Base-by-base conservation (phyloP, 495 filamentous ascomycete species). In the Neurospora hispaniola region DNA sequence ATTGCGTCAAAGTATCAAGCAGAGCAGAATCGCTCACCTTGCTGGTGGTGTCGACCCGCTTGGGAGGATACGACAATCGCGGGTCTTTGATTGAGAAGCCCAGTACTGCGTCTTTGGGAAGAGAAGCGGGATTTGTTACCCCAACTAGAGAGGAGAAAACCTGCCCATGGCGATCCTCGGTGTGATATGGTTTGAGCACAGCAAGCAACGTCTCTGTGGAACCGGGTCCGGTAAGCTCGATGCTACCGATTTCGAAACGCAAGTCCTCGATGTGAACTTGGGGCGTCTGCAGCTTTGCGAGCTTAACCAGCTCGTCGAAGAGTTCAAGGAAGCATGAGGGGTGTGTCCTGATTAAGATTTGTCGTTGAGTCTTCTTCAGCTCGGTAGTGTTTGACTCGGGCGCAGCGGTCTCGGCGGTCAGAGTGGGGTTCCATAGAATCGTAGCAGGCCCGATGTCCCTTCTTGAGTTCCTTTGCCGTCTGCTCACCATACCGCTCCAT, bases 191-290 rank as follows among this genome's bases (percentile, higher is more conserved):
- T 69, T 87, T 85, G 70, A 99, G 85, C 20, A 91, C 84, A 8
- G 90, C 87, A 31, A 94, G 83, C 3, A 99, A 82, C 4, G 93
- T 86, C 80, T 98, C 94, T 4, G 92, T 94, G 8, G 93, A 92
- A 3, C 87, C 92, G 1, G 96, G 94, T 0, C 96, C 96, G 0
- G 88, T 90, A 71, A 98, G 83, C 74, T 97, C 92, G 70, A 98
- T 95, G 78, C 94, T 97, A 62, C 96, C 96, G 79, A 99, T 91
- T 76, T 98, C 94, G 77, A 93, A 98, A 3, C 96, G 89, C 16
- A 99, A 80, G 78, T 99, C 96, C 78, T 97, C 93, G n/a, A 97
- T 78, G 71, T 88, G 89, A 27, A 95, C 88, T 11, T 84, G 84
- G 5, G 93, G 92, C 41, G 87, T 89, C 78, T 94, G 91, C 68